These are phyloP conservation scores for Neofusicoccum kwambonambiense DNA, from an alignment of 2,329 filamentous ascomycete species.

Conservation along the genomic window DNA sequence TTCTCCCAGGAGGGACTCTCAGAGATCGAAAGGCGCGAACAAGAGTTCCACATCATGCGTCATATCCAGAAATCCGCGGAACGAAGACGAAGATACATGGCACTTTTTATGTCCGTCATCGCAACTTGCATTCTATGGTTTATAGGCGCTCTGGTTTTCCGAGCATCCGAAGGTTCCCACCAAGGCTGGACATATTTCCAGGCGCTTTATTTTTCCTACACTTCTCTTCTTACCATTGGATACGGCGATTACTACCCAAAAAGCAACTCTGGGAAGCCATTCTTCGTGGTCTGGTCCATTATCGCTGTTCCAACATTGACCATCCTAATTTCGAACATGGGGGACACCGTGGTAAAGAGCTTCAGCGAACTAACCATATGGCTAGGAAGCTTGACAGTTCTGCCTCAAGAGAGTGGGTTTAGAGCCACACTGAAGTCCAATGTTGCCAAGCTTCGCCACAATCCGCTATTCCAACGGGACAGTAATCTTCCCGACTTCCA, in stretches of 20 bases:
- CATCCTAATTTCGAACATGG: slow-evolving; percentile 55
- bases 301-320: slow-evolving; percentile 56
- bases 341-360: slow-evolving; percentile 54
- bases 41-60: slow-evolving; percentile 49
- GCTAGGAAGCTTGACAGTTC: slow-evolving; percentile 54
- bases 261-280: slow-evolving; percentile 53
- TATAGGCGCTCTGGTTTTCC: slow-evolving; percentile 52
- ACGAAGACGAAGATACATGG: slow-evolving; percentile 39
- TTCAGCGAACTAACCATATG: slow-evolving; percentile 57
- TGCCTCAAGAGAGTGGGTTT: slow-evolving; percentile 50
- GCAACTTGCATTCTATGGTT: slow-evolving; percentile 45
- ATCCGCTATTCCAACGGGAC: background rate
- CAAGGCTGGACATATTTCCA: slow-evolving; percentile 54
- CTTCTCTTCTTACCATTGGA: slow-evolving; percentile 54
- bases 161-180: slow-evolving; percentile 41
- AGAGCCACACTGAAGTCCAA: slow-evolving; percentile 34
- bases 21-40: slow-evolving; percentile 44
- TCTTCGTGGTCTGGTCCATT: slow-evolving; percentile 58
- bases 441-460: slow-evolving; percentile 24
- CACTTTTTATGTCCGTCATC: slow-evolving; percentile 39
- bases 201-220: slow-evolving; percentile 54
- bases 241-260: slow-evolving; percentile 52
- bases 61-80: slow-evolving; percentile 39
- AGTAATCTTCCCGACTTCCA: background rate
- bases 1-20: slow-evolving; percentile 41